Percentiles rank a stretch among this genome's conserved stretches.
Conservation (phyloP, 768 basidiomycete genomes). For the Glaciozyma antarctica region DNA sequence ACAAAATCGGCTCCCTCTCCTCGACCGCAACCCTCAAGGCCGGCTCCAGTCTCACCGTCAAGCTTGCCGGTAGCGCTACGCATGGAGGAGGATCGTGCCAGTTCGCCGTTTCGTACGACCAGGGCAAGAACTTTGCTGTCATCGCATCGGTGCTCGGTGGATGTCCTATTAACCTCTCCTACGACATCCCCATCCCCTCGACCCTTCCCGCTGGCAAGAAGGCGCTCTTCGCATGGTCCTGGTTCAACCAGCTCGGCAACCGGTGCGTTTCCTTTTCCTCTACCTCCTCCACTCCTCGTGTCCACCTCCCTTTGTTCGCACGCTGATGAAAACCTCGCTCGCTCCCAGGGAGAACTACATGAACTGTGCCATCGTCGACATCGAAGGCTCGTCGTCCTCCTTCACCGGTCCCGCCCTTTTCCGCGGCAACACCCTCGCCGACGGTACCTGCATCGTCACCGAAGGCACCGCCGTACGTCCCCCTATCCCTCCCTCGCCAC, state of each 20-base stretch:
- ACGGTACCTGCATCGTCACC: constrained; percentile 13
- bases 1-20: constrained; percentile 21
- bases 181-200: constrained; percentile 38
- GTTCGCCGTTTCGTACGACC: constrained; percentile 41
- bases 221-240: constrained; percentile 41
- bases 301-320: not conserved
- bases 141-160: constrained; percentile 40
- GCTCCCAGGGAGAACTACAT: constrained; percentile 9
- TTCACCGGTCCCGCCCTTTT: constrained; percentile 25
- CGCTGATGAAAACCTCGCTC: not conserved
- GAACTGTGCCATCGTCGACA: constrained; percentile 23
- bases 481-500: not conserved
- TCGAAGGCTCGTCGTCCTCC: constrained; percentile 7
- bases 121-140: constrained; percentile 41
- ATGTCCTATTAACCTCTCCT: constrained; percentile 36
- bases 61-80: constrained; percentile 36
- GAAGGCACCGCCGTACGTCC: constrained; percentile 9
- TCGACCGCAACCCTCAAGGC: constrained; percentile 37
- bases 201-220: constrained; percentile 37
- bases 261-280: not conserved
- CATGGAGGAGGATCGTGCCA: constrained; percentile 43
- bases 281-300: no score
- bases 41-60: constrained; percentile 36
- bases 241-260: constrained; percentile 37
- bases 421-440: constrained; percentile 24